Conservation (phyloP, 2,329 filamentous ascomycete genomes). For the Pyrenochaeta sp. region DNA sequence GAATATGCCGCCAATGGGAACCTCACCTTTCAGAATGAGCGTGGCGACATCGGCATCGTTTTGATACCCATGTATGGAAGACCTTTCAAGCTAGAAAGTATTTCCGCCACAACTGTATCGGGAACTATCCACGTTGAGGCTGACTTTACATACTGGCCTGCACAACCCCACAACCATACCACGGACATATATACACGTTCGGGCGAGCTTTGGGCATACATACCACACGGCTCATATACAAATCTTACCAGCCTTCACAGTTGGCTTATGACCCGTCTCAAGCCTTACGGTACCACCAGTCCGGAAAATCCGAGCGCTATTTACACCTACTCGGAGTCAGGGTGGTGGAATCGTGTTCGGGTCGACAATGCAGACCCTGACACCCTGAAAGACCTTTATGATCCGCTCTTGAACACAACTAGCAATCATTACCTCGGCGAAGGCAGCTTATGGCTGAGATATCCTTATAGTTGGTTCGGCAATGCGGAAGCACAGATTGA, state of each 20-base stretch:
- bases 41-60: constrained; percentile 8
- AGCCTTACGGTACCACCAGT: constrained; percentile 12
- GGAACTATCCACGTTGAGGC: constrained; percentile 9
- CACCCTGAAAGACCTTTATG: constrained; percentile 8
- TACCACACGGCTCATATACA: constrained; percentile 20
- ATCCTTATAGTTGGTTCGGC: constrained; percentile 20
- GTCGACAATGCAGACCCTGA: constrained; percentile 5
- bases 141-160: constrained; percentile 9
- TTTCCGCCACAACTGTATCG: constrained; percentile 14
- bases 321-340: constrained; percentile 10
- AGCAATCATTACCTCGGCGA: constrained; percentile 18
- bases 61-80: constrained; percentile 6
- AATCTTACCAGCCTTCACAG: constrained; percentile 17
- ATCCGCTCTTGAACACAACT: constrained; percentile 18
- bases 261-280: constrained; percentile 5
- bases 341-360: background rate
- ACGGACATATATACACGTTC: constrained; percentile 13
- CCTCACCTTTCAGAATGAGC: constrained; percentile 18
- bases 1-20: constrained; percentile 16
- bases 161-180: constrained; percentile 13
- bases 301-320: constrained; percentile 11
- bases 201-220: constrained; percentile 9
- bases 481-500: constrained; percentile 18
- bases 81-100: constrained; percentile 13
- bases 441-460: constrained; percentile 15